Evolutionary conservation across 805 yeast genomes (phyloP).

Genomic region (Candida ponderosae): DNA sequence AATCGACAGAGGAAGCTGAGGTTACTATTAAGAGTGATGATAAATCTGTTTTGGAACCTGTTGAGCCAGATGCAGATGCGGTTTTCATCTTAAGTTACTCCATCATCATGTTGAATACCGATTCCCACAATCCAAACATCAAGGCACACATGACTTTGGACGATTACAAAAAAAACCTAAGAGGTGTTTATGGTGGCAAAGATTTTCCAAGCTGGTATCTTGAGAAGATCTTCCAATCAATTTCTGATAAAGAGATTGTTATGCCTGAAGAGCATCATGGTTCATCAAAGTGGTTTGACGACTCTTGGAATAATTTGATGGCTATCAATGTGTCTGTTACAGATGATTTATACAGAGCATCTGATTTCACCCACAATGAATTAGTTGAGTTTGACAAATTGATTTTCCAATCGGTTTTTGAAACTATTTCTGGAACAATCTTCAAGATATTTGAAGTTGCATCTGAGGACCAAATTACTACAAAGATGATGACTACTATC

Average conservation of each 20-base stretch:
- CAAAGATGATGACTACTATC: constrained; percentile 79
- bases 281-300: constrained; percentile 87
- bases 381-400: constrained; percentile 59
- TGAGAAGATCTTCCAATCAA: constrained; percentile 71
- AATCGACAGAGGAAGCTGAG: not conserved
- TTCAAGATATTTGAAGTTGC: constrained; percentile 81
- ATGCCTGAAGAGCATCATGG: constrained; percentile 98
- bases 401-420: constrained; percentile 58
- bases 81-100: constrained; percentile 89
- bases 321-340: constrained; percentile 28
- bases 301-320: constrained; percentile 69
- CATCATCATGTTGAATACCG: constrained; percentile 90
- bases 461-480: constrained; percentile 80
- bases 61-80: constrained; percentile 74
- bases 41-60: constrained; percentile 33
- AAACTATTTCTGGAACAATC: constrained; percentile 61
- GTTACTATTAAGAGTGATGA: constrained; percentile 14
- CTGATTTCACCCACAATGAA: constrained; percentile 15
- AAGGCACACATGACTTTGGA: constrained; percentile 86
- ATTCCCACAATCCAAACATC: constrained; percentile 86
- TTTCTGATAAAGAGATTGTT: constrained; percentile 80
- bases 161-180: constrained; percentile 69
- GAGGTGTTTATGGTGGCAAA: constrained; percentile 67
- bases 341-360: constrained; percentile 16
- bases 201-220: constrained; percentile 87